Conservation (phyloP, 306 rosid species). For the Cucurbita moschata region DNA sequence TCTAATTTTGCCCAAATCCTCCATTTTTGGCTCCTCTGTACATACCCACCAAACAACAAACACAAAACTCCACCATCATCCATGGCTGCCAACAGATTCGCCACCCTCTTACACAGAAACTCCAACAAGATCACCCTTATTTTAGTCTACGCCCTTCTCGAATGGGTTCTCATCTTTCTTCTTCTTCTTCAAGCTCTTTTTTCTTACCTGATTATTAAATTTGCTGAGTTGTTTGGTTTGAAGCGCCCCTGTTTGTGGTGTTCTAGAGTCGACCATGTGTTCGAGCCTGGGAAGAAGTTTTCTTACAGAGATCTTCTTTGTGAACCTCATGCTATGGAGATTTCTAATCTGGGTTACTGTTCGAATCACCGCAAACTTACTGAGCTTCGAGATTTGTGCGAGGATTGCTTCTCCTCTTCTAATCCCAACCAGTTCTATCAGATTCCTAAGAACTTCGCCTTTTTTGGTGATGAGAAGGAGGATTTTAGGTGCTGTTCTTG, state of each 20-base stretch:
- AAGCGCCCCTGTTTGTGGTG: slow-evolving; percentile 83
- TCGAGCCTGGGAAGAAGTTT: slow-evolving; percentile 33
- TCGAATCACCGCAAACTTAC: slow-evolving; percentile 48
- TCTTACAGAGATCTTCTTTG: slow-evolving; percentile 70
- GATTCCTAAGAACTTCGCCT: slow-evolving; percentile 35
- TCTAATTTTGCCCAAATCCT: slow-evolving; percentile 3
- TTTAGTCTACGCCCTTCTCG: slow-evolving; percentile 69
- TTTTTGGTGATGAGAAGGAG: slow-evolving; percentile 35
- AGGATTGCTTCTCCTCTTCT: slow-evolving; percentile 59
- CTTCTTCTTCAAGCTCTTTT: slow-evolving; percentile 76
- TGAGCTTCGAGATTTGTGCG: slow-evolving; percentile 61
- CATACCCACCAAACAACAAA: slow-evolving; percentile 16
- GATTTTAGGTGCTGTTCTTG: slow-evolving; percentile 44
- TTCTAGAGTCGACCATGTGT: slow-evolving; percentile 64
- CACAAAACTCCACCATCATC: slow-evolving; percentile 25
- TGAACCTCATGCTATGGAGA: slow-evolving; percentile 68
- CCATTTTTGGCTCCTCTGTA: slow-evolving; percentile 29
- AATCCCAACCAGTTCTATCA: slow-evolving; percentile 21
- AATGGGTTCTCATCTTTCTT: slow-evolving; percentile 68
- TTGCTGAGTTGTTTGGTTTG: slow-evolving; percentile 77
- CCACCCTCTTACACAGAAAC: slow-evolving; percentile 65
- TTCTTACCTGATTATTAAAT: slow-evolving; percentile 61
- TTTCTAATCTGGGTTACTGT: slow-evolving; percentile 61
- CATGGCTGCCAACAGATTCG: slow-evolving; percentile 92
- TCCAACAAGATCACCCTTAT: slow-evolving; percentile 73